A percentile compares a stretch with the other conserved stretches of the same genome.
Evolutionary conservation across 2,329 filamentous ascomycete species (phyloP).

Genomic region (Penicillium sp.): DNA sequence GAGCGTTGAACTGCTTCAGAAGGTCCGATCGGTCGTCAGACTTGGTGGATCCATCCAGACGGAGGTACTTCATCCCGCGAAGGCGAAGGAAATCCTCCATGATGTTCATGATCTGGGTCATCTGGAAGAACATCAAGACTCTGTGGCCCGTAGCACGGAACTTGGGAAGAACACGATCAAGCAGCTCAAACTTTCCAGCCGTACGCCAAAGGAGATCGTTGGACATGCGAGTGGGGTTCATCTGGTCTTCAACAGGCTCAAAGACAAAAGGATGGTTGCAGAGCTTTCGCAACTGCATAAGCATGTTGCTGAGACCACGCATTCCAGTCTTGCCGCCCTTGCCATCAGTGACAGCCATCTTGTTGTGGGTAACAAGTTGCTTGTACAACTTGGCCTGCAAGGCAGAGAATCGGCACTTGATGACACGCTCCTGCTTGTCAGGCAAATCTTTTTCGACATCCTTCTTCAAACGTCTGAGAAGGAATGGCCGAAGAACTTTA

Average conservation of each 20-base stretch:
- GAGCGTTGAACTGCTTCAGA: conserved; percentile 83
- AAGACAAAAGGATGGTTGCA: conserved; percentile 99
- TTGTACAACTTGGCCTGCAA: conserved; percentile 93
- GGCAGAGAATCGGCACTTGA: conserved; percentile 98
- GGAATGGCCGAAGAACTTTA: conserved; percentile 94
- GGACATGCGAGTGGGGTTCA: conserved; percentile 84
- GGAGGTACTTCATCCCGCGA: conserved; percentile 79
- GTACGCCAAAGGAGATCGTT: conserved; percentile 96
- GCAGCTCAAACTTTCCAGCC: conserved; percentile 92
- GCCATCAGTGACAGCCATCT: conserved; percentile 88
- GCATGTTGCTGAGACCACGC: conserved; percentile 97
- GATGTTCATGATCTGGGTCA: conserved; percentile 99
- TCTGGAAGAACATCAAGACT: conserved; percentile 99
- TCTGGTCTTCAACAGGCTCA: conserved; percentile 94
- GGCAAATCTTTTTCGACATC: conserved; percentile 98
- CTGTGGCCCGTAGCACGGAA: conserved; percentile 89
- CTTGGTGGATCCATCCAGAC: conserved; percentile 94
- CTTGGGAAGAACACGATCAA: conserved; percentile 90
- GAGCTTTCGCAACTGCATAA: conserved; percentile 97
- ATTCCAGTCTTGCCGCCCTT: conserved; percentile 93
- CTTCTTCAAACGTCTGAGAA: conserved; percentile 97
- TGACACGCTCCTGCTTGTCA: conserved; percentile 98
- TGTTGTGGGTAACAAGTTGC: conserved; percentile 95
- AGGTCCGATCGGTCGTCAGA: conserved; percentile 94
- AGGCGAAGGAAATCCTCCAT: conserved; percentile 97